A percentile compares a stretch with the other conserved stretches of the same genome.
Conservation (phyloP, 441 rosid genomes). For the Populus hybrid region DNA sequence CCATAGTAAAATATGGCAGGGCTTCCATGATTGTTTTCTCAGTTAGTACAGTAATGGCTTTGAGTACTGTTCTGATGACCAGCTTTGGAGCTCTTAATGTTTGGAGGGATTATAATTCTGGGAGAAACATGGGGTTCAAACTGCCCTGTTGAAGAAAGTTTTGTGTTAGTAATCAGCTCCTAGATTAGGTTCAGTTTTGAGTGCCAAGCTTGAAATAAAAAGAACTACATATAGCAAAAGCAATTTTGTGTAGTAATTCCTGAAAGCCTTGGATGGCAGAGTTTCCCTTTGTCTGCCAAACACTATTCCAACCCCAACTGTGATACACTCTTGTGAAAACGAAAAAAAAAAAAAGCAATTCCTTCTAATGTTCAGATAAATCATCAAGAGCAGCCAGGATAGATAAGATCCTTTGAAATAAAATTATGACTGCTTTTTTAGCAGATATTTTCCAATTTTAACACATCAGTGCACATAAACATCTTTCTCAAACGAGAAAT, state of each 20-base stretch:
- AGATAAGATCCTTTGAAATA: neutral
- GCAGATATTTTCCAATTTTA: neutral
- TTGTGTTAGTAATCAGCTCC: too few relatives aligned
- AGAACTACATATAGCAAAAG: too few relatives aligned
- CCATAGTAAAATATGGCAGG: constrained; percentile 57
- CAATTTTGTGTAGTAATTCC: too few relatives aligned
- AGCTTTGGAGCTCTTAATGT: constrained; percentile 69
- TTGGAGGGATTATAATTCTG: constrained; percentile 63
- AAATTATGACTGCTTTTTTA: neutral
- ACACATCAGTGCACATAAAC: neutral
- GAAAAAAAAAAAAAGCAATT: too few relatives aligned
- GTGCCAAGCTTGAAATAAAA: too few relatives aligned
- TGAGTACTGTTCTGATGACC: constrained; percentile 69
- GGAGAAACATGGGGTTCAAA: constrained; percentile 74
- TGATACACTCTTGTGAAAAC: neutral
- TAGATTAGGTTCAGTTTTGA: neutral
- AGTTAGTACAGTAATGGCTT: constrained; percentile 67
- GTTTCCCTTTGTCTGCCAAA: neutral
- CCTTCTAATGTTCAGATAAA: neutral
- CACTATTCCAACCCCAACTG: neutral
- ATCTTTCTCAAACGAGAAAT: neutral
- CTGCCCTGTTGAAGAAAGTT: constrained; percentile 48
- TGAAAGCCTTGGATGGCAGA: neutral
- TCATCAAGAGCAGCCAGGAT: neutral
- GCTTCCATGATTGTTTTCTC: constrained; percentile 91